phyloP scores from a whole-genome alignment of 2,329 filamentous ascomycete genomes.

The Paraphoma chrysanthemicola region DNA sequence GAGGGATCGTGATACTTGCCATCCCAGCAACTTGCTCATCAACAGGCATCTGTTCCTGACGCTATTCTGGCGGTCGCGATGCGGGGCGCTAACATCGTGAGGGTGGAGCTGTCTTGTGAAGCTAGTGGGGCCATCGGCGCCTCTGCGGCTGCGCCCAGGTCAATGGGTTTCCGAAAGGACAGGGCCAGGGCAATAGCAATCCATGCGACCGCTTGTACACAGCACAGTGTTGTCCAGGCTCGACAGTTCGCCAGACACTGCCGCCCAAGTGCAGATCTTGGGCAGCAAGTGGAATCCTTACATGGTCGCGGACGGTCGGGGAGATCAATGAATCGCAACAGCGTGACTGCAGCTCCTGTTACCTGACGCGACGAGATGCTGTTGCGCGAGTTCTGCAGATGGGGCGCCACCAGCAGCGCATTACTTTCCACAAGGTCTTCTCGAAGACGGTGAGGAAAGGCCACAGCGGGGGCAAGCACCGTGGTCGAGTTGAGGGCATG shows the following conservation, averaged over 20 bases:
- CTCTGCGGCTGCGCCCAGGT: slow-evolving; percentile 12
- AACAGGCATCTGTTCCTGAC: slow-evolving; percentile 26
- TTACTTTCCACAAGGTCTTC: slow-evolving; percentile 42
- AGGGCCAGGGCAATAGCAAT: neutral
- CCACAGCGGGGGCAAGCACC: slow-evolving; percentile 19
- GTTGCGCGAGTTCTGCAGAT: no score
- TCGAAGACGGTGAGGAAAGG: slow-evolving; percentile 33
- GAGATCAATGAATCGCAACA: slow-evolving; percentile 2
- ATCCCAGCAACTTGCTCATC: slow-evolving; percentile 6
- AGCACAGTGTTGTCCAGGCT: neutral
- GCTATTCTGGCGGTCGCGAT: slow-evolving; percentile 28
- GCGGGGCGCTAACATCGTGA: slow-evolving; percentile 23
- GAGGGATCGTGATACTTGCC: slow-evolving; percentile 1
- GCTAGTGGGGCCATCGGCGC: slow-evolving; percentile 15
- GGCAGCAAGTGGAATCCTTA: slow-evolving; percentile 16
- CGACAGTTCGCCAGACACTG: slow-evolving; percentile 1
- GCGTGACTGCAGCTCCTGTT: neutral
- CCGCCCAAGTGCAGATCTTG: slow-evolving; percentile 33
- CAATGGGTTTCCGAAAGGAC: slow-evolving; percentile 7
- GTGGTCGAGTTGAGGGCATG: slow-evolving; percentile 16
- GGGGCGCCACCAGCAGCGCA: slow-evolving; percentile 27
- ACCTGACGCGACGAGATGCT: no score
- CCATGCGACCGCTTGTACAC: neutral
- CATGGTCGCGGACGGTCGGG: neutral
- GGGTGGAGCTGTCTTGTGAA: slow-evolving; percentile 5